A percentile compares a stretch with the other conserved stretches of the same genome.
phyloP scores from a whole-genome alignment of 768 basidiomycete species.

The Tremella fuciformis region DNA sequence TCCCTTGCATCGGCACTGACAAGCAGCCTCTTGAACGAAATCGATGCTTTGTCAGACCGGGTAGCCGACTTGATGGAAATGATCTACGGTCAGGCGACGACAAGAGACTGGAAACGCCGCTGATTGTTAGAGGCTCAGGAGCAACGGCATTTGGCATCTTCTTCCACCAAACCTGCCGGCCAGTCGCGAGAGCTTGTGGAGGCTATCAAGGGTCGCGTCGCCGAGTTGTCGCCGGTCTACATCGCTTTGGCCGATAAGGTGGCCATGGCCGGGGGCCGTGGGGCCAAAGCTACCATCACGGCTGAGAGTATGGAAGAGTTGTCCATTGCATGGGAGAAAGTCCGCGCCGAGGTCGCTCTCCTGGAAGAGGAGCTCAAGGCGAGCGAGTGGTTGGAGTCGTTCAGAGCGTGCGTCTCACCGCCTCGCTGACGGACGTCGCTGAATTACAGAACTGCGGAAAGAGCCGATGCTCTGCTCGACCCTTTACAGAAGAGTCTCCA shows the following conservation, averaged over 20 bases:
- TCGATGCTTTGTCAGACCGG: neutral
- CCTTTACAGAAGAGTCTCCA: constrained; percentile 89
- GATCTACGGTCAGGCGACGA: constrained; percentile 31
- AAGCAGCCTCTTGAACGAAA: neutral
- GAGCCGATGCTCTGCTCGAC: constrained; percentile 97
- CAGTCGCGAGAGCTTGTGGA: constrained; percentile 57
- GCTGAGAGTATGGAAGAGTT: constrained; percentile 65
- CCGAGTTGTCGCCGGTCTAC: neutral
- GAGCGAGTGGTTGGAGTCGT: constrained; percentile 94
- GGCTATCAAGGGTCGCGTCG: constrained; percentile 20
- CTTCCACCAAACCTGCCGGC: constrained; percentile 61
- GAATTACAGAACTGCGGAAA: constrained; percentile 71
- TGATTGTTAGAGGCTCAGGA: constrained; percentile 75
- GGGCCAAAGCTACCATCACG: constrained; percentile 53
- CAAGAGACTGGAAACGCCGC: neutral
- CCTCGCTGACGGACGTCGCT: no score
- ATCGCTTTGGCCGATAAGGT: neutral
- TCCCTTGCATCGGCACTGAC: no score
- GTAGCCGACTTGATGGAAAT: constrained; percentile 12
- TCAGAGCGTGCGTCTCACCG: constrained; percentile 69
- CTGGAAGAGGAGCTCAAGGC: constrained; percentile 90
- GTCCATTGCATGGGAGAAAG: constrained; percentile 72
- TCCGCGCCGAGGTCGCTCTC: constrained; percentile 74
- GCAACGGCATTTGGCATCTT: constrained; percentile 69
- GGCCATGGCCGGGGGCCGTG: constrained; percentile 13